Conservation (phyloP, 306 rosid genomes). For the Quillaja saponaria region DNA sequence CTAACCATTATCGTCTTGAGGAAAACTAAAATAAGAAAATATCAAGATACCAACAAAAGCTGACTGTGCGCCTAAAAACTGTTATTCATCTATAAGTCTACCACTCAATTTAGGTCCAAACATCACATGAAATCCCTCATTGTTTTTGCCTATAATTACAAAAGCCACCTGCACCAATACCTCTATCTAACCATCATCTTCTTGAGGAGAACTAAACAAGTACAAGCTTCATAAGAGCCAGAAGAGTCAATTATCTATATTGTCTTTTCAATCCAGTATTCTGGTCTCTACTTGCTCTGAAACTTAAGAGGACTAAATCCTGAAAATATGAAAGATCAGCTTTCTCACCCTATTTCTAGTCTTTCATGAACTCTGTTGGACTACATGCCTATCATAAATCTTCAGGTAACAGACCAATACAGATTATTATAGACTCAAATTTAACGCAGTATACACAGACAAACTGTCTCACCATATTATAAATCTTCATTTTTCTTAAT, state of each 20-base stretch:
- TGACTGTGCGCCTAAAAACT: background rate
- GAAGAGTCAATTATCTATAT: background rate
- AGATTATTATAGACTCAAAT: background rate
- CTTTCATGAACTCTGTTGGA: background rate
- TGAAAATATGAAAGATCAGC: slow-evolving; percentile 1
- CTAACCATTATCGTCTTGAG: slow-evolving; percentile 4
- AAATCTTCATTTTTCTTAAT: slow-evolving; percentile 6
- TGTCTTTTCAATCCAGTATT: background rate
- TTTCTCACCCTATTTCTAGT: slow-evolving; percentile 1
- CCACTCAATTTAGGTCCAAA: background rate
- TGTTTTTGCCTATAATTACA: slow-evolving; percentile 3
- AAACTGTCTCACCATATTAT: background rate
- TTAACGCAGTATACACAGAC: slow-evolving; percentile 1
- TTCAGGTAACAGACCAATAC: slow-evolving; percentile 6
- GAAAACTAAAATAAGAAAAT: slow-evolving; percentile 2
- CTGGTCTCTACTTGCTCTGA: background rate
- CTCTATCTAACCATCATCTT: slow-evolving; percentile 2
- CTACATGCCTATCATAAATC: slow-evolving; percentile 2
- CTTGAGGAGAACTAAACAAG: slow-evolving; percentile 4
- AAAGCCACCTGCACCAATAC: slow-evolving; percentile 21
- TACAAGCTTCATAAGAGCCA: background rate
- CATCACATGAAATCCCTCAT: background rate
- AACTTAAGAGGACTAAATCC: slow-evolving; percentile 11
- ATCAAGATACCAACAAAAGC: slow-evolving; percentile 15
- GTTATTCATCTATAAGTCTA: too few species aligned